Conservation (phyloP, 805 yeast species). For the Pichia scutulata region DNA sequence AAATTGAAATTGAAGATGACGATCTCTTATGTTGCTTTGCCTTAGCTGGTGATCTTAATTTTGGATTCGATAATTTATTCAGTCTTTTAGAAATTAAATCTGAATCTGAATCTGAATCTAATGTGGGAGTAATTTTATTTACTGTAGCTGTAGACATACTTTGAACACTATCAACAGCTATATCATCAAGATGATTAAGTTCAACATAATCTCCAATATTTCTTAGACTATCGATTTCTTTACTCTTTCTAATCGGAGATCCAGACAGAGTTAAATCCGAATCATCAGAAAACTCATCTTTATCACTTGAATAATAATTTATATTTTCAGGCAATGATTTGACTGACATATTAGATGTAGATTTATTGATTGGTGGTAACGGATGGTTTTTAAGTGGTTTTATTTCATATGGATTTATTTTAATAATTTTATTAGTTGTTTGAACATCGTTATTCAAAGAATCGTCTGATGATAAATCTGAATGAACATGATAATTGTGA, state of each 20-base stretch:
- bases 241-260: slow-evolving; percentile 12
- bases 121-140: too few relatives aligned
- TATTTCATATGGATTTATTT: slow-evolving; percentile 1
- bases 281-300: slow-evolving; percentile 9
- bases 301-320: background rate
- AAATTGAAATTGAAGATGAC: slow-evolving; percentile 11
- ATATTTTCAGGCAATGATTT: slow-evolving; percentile 24
- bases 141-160: too few relatives aligned
- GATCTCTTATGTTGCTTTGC: slow-evolving; percentile 5
- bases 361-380: slow-evolving; percentile 30
- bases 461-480: slow-evolving; percentile 6
- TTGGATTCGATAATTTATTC: background rate
- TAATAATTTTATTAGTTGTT: background rate
- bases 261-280: slow-evolving; percentile 24
- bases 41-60: background rate
- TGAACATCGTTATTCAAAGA: background rate
- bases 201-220: slow-evolving; percentile 16
- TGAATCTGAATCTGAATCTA: background rate
- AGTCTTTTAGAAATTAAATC: background rate
- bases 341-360: slow-evolving; percentile 26
- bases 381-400: slow-evolving; percentile 20
- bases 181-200: background rate
- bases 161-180: background rate
- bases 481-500: slow-evolving; percentile 17
- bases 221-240: background rate